These are phyloP conservation scores for Cryomyces minteri DNA, from an alignment of 495 filamentous ascomycete genomes.

Conservation along the genomic window DNA sequence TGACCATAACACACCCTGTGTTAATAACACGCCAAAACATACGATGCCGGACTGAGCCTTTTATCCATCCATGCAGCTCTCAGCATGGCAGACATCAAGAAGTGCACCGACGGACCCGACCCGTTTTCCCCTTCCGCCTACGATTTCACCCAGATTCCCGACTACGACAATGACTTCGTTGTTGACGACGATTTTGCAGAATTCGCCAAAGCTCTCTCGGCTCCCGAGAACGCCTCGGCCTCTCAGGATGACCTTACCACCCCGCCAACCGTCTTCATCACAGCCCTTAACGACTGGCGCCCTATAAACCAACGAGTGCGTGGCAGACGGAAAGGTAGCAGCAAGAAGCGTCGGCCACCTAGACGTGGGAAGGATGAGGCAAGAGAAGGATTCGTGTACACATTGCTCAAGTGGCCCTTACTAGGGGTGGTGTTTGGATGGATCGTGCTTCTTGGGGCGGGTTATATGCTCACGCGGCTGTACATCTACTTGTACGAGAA, in stretches of 20 bases:
- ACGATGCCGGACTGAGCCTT: too few species aligned
- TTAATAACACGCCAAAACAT: too few species aligned
- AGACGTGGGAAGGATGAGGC: constrained; percentile 62
- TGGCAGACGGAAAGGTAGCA: background rate
- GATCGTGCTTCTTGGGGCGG: constrained; percentile 47
- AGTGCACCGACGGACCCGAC: constrained; percentile 15
- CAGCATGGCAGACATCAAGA: constrained; percentile 19
- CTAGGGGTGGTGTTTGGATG: constrained; percentile 60
- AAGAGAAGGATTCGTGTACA: constrained; percentile 79
- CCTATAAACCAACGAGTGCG: constrained; percentile 24
- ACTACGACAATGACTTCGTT: constrained; percentile 24
- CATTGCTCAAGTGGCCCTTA: constrained; percentile 79
- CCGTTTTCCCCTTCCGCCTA: constrained; percentile 13
- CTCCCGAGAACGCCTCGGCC: constrained; percentile 19
- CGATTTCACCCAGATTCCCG: constrained; percentile 20
- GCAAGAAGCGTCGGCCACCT: constrained; percentile 14
- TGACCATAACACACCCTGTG: too few species aligned
- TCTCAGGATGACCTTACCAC: constrained; percentile 20
- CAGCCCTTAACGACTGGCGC: constrained; percentile 27
- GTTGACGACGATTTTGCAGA: constrained; percentile 17
- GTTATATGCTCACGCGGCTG: constrained; percentile 62
- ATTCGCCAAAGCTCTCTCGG: constrained; percentile 23
- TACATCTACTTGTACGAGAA: constrained; percentile 86
- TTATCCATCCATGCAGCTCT: too few species aligned
- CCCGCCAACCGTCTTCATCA: constrained; percentile 20